Base-by-base conservation (phyloP, 2,329 filamentous ascomycete genomes). In the Aspergillus uvarum region DNA sequence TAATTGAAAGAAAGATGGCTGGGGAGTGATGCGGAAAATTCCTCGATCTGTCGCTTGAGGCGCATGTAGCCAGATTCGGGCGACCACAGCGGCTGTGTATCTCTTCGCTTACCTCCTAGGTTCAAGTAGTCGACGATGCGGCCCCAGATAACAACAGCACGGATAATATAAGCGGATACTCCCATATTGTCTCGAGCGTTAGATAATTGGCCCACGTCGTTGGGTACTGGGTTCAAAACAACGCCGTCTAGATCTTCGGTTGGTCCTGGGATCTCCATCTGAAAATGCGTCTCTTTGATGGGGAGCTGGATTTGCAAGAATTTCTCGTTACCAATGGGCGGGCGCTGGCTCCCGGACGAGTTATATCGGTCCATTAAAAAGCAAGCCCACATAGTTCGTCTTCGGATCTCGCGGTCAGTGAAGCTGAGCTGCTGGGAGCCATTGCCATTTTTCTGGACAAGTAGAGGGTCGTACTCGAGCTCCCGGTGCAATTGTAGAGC, bases 301-400 rank as follows among this genome's bases (percentile, higher is more conserved):
- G 95, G 95, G 24, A 99, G 79, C 64, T 95, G 94, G 16, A 97
- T 91, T 66, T 92, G 89, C 62, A 98, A 85, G 58, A 91, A 91
- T 65, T 95, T 91, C 74, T 97, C 92, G 65, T 91, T 89, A 57
- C 96, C 89, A 67, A 97, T 96, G 56, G 92, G 91, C 21, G 95
- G 95, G 42, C 94, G 85, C 69, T 97, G 93, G 2, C 92, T 96
- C 2, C 95, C 94, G 1, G 93, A 97, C 0, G 94, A 97, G 76
- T 96, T 97, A 80, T 97, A 97, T 0, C 94, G 87, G 73, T 99
- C 95, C 93, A 98, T 97, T 59, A 97, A 77, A 70, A 96, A 96
- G 72, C 94, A 98, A 12, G 93, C 91, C 95, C 95, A 99, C 94
- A 99, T 98, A 2, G 92, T 95, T 59, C 95, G 86, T 66, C 95